phyloP scores from a whole-genome alignment of 2,329 filamentous ascomycete genomes.

The Cladosporium sp. region DNA sequence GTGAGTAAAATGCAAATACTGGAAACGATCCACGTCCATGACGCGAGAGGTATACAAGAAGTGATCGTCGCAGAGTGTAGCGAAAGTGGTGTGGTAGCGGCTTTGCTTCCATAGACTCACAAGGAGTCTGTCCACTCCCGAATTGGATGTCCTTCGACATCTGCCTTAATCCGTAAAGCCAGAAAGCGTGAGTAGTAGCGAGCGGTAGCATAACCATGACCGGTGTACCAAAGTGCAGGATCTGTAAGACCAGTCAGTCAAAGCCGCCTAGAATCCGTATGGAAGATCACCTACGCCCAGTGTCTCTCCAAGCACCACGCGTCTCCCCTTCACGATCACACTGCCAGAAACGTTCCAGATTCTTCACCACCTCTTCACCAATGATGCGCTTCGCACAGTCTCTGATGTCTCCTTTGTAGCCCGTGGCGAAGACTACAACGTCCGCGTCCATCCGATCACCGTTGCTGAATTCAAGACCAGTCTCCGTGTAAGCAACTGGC shows the following conservation, averaged over 20 bases:
- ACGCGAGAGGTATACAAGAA: no score
- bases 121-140: conserved; percentile 1
- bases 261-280: background rate
- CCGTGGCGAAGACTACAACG: conserved; percentile 44
- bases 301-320: conserved; percentile 38
- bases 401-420: conserved; percentile 46
- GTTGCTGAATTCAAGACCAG: conserved; percentile 40
- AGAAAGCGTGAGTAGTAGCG: conserved; percentile 47
- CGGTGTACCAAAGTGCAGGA: conserved; percentile 42
- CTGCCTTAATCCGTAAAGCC: conserved; percentile 43
- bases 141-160: conserved; percentile 22
- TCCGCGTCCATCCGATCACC: conserved; percentile 40
- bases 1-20: no score
- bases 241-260: conserved; percentile 19
- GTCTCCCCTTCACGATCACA: conserved; percentile 46
- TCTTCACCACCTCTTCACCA: conserved; percentile 59
- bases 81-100: no score
- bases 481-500: conserved; percentile 31
- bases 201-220: conserved; percentile 39
- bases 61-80: no score
- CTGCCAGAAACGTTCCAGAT: conserved; percentile 59
- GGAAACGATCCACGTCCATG: no score
- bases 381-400: conserved; percentile 59
- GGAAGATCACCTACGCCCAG: conserved; percentile 25
- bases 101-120: background rate